These are phyloP conservation scores for Mycena polygramma DNA, from an alignment of 768 basidiomycete genomes.

Conservation along the genomic window DNA sequence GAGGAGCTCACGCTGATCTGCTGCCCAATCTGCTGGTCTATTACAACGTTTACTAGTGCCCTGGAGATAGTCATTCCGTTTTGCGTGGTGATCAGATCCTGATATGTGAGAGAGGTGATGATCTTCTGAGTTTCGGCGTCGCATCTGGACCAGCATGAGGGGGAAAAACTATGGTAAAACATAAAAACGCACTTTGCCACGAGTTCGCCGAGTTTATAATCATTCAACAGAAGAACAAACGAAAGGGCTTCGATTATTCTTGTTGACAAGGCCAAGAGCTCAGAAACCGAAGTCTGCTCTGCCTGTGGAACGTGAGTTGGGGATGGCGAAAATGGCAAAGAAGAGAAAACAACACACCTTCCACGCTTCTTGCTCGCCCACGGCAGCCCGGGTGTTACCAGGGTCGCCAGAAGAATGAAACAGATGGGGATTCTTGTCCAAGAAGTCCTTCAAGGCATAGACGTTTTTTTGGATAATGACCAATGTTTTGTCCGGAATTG, in stretches of 20 bases:
- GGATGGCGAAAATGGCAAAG: slow-evolving; percentile 7
- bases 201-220: slow-evolving; percentile 90
- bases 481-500: slow-evolving; percentile 72
- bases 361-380: slow-evolving; percentile 89
- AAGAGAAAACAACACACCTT: slow-evolving; percentile 67
- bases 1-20: slow-evolving; percentile 84
- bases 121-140: slow-evolving; percentile 78
- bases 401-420: slow-evolving; percentile 85
- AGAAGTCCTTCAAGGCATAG: slow-evolving; percentile 78
- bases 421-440: slow-evolving; percentile 86
- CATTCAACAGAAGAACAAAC: slow-evolving; percentile 91
- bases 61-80: slow-evolving; percentile 91
- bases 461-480: slow-evolving; percentile 86
- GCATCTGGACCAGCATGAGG: slow-evolving; percentile 63
- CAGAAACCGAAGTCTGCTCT: slow-evolving; percentile 86
- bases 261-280: slow-evolving; percentile 78
- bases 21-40: slow-evolving; percentile 97
- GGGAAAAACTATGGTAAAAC: slow-evolving; percentile 4
- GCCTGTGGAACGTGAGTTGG: slow-evolving; percentile 58
- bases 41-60: slow-evolving; percentile 93
- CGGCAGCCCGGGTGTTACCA: slow-evolving; percentile 66
- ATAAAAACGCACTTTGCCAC: slow-evolving; percentile 75
- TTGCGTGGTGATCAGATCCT: slow-evolving; percentile 87
- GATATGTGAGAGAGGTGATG: slow-evolving; percentile 81
- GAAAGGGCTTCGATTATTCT: slow-evolving; percentile 95